These are phyloP conservation scores for Paxillus rubicundulus DNA, from an alignment of 768 basidiomycete genomes.

Conservation along the genomic window DNA sequence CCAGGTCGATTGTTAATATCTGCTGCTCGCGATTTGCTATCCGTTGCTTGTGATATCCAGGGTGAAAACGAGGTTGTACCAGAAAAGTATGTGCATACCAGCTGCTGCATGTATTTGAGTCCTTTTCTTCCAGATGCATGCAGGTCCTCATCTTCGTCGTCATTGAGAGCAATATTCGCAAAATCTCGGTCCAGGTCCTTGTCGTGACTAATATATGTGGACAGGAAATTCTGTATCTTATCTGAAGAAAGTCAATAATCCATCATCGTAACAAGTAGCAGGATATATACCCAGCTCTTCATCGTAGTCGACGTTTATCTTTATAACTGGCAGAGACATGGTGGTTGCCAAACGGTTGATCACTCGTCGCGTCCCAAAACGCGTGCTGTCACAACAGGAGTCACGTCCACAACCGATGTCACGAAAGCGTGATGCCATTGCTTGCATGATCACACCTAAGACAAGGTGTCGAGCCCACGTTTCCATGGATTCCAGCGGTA, in stretches of 20 bases:
- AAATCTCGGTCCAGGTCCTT: conserved; percentile 68
- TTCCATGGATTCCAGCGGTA: no score
- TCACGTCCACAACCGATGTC: conserved; percentile 3
- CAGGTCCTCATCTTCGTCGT: conserved; percentile 39
- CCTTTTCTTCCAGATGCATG: conserved; percentile 37
- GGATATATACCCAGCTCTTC: conserved; percentile 60
- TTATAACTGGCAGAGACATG: conserved; percentile 67
- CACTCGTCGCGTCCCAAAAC: conserved; percentile 17
- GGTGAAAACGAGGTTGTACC: conserved; percentile 19
- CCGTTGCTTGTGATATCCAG: conserved; percentile 58
- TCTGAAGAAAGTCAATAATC: conserved; percentile 38
- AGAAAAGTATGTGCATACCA: conserved; percentile 51
- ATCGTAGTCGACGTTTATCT: conserved; percentile 63
- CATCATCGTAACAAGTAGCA: not conserved
- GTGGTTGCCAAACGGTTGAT: conserved; percentile 23
- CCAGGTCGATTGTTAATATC: conserved; percentile 83
- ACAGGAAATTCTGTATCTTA: conserved; percentile 68
- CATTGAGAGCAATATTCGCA: conserved; percentile 68
- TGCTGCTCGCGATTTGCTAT: conserved; percentile 93
- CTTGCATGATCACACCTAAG: no score
- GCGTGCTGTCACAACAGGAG: conserved; percentile 28
- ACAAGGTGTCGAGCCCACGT: no score
- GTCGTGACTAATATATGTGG: conserved; percentile 60
- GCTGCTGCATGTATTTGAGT: conserved; percentile 78
- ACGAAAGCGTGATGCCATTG: no score